A percentile compares a stretch with the other conserved stretches of the same genome.
phyloP scores from a whole-genome alignment of 2,329 filamentous ascomycete genomes.

The Lojkania enalia region DNA sequence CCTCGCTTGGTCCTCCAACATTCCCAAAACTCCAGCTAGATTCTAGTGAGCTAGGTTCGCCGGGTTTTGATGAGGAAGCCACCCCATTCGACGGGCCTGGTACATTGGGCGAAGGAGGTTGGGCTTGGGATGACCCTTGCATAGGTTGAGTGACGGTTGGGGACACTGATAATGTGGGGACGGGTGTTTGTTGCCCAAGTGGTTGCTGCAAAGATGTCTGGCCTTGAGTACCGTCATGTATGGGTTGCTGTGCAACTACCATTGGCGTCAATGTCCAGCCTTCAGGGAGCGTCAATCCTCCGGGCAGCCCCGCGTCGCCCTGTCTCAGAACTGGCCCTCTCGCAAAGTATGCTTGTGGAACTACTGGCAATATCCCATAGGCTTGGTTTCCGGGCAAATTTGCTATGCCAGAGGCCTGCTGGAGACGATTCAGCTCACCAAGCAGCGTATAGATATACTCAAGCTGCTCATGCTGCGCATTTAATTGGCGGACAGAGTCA shows the following conservation, averaged over 20 bases:
- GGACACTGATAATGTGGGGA: neutral
- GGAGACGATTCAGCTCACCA: constrained; percentile 36
- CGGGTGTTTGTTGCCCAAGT: too few species aligned
- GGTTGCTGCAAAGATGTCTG: constrained; percentile 5
- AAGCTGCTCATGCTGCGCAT: constrained; percentile 39
- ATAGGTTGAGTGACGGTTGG: neutral
- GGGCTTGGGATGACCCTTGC: constrained; percentile 8
- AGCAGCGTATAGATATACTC: constrained; percentile 38
- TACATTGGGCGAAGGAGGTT: constrained; percentile 11
- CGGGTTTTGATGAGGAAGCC: constrained; percentile 25
- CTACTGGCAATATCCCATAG: constrained; percentile 17
- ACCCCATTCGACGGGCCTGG: neutral
- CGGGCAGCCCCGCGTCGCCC: constrained; percentile 39
- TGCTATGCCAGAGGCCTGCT: constrained; percentile 33
- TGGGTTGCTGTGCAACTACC: constrained; percentile 27
- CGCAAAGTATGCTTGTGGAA: constrained; percentile 39
- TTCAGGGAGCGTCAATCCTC: constrained; percentile 41
- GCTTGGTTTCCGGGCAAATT: constrained; percentile 28
- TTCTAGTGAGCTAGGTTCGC: constrained; percentile 35
- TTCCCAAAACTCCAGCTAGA: constrained; percentile 45
- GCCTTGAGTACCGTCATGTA: constrained; percentile 12
- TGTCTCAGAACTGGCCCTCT: constrained; percentile 37
- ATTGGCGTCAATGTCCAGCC: constrained; percentile 44
- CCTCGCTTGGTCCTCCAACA: constrained; percentile 27
- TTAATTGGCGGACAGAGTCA: constrained; percentile 39